phyloP scores from a whole-genome alignment of 257 asterid species.

The Mentha longifolia region DNA sequence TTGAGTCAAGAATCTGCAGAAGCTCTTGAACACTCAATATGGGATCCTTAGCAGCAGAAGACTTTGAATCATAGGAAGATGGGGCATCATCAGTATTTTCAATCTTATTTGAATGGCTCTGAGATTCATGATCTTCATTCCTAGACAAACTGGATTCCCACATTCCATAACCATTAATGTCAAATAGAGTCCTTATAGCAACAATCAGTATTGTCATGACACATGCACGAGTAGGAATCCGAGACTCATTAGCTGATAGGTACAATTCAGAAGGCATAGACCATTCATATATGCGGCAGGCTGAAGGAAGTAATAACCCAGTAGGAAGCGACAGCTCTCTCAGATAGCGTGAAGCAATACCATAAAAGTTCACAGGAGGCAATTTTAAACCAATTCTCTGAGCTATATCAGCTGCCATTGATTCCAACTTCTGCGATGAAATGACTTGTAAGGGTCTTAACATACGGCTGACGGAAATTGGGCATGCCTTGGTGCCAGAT shows the following conservation, averaged over 20 bases:
- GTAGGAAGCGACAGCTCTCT: slow-evolving; percentile 61
- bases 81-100: slow-evolving; percentile 34
- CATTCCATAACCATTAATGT: slow-evolving; percentile 75
- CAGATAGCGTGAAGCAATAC: slow-evolving; percentile 67
- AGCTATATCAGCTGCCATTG: slow-evolving; percentile 67
- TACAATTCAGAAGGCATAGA: slow-evolving; percentile 69
- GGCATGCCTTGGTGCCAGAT: slow-evolving; percentile 56
- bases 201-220: slow-evolving; percentile 82
- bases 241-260: slow-evolving; percentile 54
- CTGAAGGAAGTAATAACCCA: slow-evolving; percentile 54
- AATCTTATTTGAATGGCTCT: neutral
- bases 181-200: slow-evolving; percentile 59
- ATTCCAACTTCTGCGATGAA: slow-evolving; percentile 73
- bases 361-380: slow-evolving; percentile 79
- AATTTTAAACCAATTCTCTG: slow-evolving; percentile 60
- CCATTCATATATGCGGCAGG: slow-evolving; percentile 75
- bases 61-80: slow-evolving; percentile 33
- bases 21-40: slow-evolving; percentile 45
- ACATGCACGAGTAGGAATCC: slow-evolving; percentile 68
- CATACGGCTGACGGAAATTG: slow-evolving; percentile 60
- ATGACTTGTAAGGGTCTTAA: slow-evolving; percentile 60
- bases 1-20: slow-evolving; percentile 57
- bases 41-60: slow-evolving; percentile 20
- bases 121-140: slow-evolving; percentile 32
- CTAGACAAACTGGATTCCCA: slow-evolving; percentile 70